Evolutionary conservation across 148 eudicot genomes (phyloP), one percentile per base, ranked within the genome.

Genomic region (Persicaria maculosa): DNA sequence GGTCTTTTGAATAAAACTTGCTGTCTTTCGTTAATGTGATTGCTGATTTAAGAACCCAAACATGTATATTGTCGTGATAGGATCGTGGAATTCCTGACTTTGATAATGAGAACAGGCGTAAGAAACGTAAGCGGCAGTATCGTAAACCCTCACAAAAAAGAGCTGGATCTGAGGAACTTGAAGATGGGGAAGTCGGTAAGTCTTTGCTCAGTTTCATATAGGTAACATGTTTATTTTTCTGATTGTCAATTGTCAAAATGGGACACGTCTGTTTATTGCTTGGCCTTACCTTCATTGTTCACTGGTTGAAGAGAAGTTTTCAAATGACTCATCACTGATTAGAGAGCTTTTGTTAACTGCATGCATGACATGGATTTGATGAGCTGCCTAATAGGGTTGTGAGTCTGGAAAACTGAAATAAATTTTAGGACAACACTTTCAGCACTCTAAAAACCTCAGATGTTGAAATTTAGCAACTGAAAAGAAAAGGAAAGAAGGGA

Each of bases 71-170:
- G 73, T 71, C 15, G 47, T 43, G 31, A 71, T 52, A 71, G 73
- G 73, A 71, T 47, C 53, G 54, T 9, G 78, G 81, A 71, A 52
- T 73, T 73, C 76, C 86, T 44, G 96, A 87, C 72, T 81, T 85
- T 50, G 93, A 89, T 75, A 75, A 75, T 69, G 91, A 91, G 72
- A 84, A 80, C 78, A 86, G 84, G 80, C 89, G 80, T 74, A 93
- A 85, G 83, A 85, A 86, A 74, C 87, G 83, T 75, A 91, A 79
- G 84, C 84, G 85, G 84, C 93, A 91, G 74, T 84, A 84, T 77
- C 78, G 80, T 43, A 83, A 77, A 82, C 84, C 86, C 70, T 81
- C 88, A 75, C 86, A 74, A 72, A 87, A 85, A 75, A 84, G 71
- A 81, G 81, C 69, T 72, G 90, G 83, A 72, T 25, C 70, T 43